A percentile compares a stretch with the other conserved stretches of the same genome.
Evolutionary conservation across 805 yeast species (phyloP).

Genomic region (Yarrowia hollandica): DNA sequence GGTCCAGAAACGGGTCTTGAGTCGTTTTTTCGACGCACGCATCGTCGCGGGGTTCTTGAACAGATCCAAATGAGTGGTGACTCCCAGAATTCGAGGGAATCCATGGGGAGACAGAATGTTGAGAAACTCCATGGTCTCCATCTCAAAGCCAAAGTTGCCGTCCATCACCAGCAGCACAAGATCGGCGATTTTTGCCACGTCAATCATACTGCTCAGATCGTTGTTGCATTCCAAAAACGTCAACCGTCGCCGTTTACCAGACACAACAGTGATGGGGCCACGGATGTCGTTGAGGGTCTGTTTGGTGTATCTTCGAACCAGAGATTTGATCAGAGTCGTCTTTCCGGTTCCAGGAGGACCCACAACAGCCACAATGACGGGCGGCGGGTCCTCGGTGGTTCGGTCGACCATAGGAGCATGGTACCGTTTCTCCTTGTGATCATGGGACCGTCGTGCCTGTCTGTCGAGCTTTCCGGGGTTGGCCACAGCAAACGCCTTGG

Average conservation of each 20-base stretch:
- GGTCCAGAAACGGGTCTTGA: conserved; percentile 96
- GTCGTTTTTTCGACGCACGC: conserved; percentile 84
- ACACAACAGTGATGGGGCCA: conserved; percentile 95
- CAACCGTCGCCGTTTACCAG: conserved; percentile 89
- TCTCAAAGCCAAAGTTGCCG: conserved; percentile 97
- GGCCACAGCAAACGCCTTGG: conserved; percentile 78
- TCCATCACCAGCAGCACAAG: conserved; percentile 84
- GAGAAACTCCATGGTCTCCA: conserved; percentile 99
- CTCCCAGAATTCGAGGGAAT: conserved; percentile 95
- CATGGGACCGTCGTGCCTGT: conserved; percentile 81
- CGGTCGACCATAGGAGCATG: conserved; percentile 98
- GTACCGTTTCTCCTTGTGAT: conserved; percentile 72
- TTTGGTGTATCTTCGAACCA: conserved; percentile 84
- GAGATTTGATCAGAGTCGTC: conserved; percentile 84
- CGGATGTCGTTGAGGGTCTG: conserved; percentile 81
- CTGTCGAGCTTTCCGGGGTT: conserved; percentile 85
- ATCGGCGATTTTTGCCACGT: conserved; percentile 93
- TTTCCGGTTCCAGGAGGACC: conserved; percentile 99
- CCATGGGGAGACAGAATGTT: conserved; percentile 98
- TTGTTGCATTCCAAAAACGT: conserved; percentile 92
- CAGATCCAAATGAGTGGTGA: conserved; percentile 91
- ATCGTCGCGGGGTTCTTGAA: conserved; percentile 87
- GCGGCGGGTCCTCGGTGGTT: conserved; percentile 98
- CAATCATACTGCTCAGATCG: conserved; percentile 93
- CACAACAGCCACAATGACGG: conserved; percentile 91